A percentile compares a stretch with the other conserved stretches of the same genome.
Conservation (phyloP, 2,329 filamentous ascomycete genomes). For the Harringtonia aguacate region DNA sequence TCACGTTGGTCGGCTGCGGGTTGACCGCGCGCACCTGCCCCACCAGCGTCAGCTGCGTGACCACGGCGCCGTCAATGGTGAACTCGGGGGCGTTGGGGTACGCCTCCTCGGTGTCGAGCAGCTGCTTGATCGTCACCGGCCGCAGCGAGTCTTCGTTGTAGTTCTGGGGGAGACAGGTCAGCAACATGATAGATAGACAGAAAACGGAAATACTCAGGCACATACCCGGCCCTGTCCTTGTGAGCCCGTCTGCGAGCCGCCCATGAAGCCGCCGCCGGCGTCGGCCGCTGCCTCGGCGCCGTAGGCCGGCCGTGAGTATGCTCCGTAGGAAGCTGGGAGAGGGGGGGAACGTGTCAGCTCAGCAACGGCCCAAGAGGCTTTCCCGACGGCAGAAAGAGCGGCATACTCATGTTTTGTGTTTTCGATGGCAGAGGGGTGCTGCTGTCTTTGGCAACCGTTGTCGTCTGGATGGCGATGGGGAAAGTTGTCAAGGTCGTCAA, state of each 20-base stretch:
- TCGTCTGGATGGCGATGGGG: too few species aligned
- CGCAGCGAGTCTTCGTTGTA: constrained; percentile 79
- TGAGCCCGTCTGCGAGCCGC: constrained; percentile 50
- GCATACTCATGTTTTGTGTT: too few species aligned
- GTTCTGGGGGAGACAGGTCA: constrained; percentile 24
- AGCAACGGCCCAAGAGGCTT: too few species aligned
- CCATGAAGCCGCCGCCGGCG: constrained; percentile 52
- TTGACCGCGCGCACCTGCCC: constrained; percentile 84
- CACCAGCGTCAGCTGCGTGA: constrained; percentile 73
- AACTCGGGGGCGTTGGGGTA: constrained; percentile 60
- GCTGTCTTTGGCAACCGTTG: too few species aligned
- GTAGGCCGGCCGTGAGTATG: constrained; percentile 36
- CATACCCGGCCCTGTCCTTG: constrained; percentile 24
- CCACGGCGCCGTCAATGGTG: constrained; percentile 66
- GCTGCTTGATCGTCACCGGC: constrained; percentile 91
- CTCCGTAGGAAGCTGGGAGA: constrained; percentile 38
- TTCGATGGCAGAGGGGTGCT: too few species aligned
- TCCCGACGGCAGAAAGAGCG: too few species aligned
- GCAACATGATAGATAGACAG: neutral
- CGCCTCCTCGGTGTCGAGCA: constrained; percentile 70
- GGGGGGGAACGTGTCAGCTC: too few species aligned
- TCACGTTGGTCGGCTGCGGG: constrained; percentile 81
- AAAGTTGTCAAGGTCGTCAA: too few species aligned
- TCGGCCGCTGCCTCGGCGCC: constrained; percentile 47
- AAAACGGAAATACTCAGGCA: neutral